A percentile compares a stretch with the other conserved stretches of the same genome.
Evolutionary conservation across 164 flowering plant species (phyloP).

Genomic region (Nymphaea colorata): DNA sequence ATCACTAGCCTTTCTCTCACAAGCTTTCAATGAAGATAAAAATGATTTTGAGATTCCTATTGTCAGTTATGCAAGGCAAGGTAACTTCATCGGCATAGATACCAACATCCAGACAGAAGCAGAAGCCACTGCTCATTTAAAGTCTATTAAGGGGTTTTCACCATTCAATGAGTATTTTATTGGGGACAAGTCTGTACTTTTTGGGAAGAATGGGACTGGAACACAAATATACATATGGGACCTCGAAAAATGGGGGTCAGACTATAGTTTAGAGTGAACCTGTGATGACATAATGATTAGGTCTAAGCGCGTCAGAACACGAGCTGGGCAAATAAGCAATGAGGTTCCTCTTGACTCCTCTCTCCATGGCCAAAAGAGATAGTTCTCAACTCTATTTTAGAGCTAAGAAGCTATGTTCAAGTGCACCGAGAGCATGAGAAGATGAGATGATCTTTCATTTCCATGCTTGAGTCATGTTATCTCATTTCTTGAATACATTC

Average conservation of each 20-base stretch:
- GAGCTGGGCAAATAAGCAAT: constrained; percentile 44
- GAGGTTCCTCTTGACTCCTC: constrained; percentile 54
- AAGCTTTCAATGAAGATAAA: constrained; percentile 46
- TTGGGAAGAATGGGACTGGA: constrained; percentile 26
- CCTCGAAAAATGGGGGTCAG: constrained; percentile 45
- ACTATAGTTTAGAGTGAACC: constrained; percentile 38
- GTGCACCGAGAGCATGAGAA: no score
- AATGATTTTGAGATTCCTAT: constrained; percentile 49
- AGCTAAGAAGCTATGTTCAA: no score
- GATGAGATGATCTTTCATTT: no score
- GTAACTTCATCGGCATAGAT: constrained; percentile 38
- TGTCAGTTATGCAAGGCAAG: constrained; percentile 32
- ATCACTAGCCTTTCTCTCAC: constrained; percentile 58
- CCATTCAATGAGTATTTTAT: constrained; percentile 48
- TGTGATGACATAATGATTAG: constrained; percentile 39
- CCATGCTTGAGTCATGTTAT: no score
- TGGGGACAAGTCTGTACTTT: constrained; percentile 34
- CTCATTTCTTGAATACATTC: no score
- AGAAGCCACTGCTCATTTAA: constrained; percentile 26
- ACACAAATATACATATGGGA: constrained; percentile 63
- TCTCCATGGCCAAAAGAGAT: no score
- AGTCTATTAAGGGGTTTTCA: constrained; percentile 39
- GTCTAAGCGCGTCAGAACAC: constrained; percentile 32
- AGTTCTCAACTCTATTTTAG: no score
- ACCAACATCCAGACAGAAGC: constrained; percentile 25